These are phyloP conservation scores for Ilyonectria mors-panacis DNA, from an alignment of 2,329 filamentous ascomycete species.

Conservation along the genomic window DNA sequence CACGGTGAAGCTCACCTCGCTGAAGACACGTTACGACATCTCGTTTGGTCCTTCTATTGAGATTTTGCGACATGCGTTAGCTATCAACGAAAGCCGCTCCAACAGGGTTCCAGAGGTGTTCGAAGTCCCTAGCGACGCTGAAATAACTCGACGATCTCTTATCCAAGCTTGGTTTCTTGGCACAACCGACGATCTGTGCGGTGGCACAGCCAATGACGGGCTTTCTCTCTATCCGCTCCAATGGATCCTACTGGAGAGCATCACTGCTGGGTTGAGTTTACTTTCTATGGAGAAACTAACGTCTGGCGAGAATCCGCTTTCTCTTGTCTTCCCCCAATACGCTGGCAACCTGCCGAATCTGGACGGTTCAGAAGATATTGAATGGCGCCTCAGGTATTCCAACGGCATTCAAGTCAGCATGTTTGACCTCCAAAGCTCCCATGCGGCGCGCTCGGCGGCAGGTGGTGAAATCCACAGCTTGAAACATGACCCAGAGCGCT, in stretches of 20 bases:
- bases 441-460: constrained; percentile 22
- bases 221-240: constrained; percentile 44
- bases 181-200: constrained; percentile 42
- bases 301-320: constrained; percentile 26
- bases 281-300: constrained; percentile 16
- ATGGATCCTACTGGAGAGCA: constrained; percentile 45
- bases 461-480: constrained; percentile 31
- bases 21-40: constrained; percentile 36
- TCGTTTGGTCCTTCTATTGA: constrained; percentile 38
- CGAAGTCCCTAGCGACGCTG: constrained; percentile 20
- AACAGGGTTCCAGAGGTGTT: constrained; percentile 24
- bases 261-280: constrained; percentile 34
- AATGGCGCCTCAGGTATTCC: constrained; percentile 40
- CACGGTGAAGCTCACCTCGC: constrained; percentile 24
- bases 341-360: constrained; percentile 40
- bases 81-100: constrained; percentile 41
- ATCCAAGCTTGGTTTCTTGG: constrained; percentile 46
- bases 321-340: constrained; percentile 42
- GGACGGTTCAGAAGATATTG: constrained; percentile 45
- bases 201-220: constrained; percentile 39
- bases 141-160: constrained; percentile 33
- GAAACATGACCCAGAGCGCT: constrained; percentile 40
- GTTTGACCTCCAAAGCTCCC: constrained; percentile 45
- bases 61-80: constrained; percentile 41
- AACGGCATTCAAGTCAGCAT: constrained; percentile 43